These are phyloP conservation scores for Amanita inopinata DNA, from an alignment of 768 basidiomycete genomes.

Conservation along the genomic window DNA sequence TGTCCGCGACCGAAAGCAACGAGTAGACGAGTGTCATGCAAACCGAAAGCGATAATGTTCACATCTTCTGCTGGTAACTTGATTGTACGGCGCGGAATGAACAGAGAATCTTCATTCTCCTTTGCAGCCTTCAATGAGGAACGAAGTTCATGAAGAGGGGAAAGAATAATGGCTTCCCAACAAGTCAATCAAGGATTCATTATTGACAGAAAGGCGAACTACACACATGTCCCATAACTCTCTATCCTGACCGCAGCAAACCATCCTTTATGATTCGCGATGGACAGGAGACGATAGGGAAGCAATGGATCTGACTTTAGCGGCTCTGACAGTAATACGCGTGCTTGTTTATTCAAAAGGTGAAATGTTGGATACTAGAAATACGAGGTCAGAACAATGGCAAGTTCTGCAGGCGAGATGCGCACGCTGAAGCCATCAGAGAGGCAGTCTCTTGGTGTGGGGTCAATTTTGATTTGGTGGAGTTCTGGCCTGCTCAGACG, in stretches of 20 bases:
- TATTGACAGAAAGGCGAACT: not conserved
- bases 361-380: constrained; percentile 39
- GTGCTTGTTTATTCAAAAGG: constrained; percentile 50
- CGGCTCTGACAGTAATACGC: constrained; percentile 51
- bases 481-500: constrained; percentile 27
- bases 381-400: constrained; percentile 6
- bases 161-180: constrained; percentile 46
- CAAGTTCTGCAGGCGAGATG: constrained; percentile 6
- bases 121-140: constrained; percentile 36
- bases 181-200: constrained; percentile 1
- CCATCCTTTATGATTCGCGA: constrained; percentile 54
- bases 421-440: constrained; percentile 37
- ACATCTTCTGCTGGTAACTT: constrained; percentile 36
- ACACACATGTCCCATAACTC: constrained; percentile 15
- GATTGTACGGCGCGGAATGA: constrained; percentile 44
- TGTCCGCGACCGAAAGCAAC: constrained; percentile 51
- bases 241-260: constrained; percentile 49
- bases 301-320: constrained; percentile 34
- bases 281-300: constrained; percentile 42
- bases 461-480: constrained; percentile 27
- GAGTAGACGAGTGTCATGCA: constrained; percentile 48
- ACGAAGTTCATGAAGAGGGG: constrained; percentile 53
- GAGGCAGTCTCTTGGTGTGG: constrained; percentile 26
- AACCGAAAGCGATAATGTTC: constrained; percentile 45
- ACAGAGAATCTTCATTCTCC: constrained; percentile 26